Evolutionary conservation across 306 rosid genomes (phyloP).

Genomic region (Quercus dentata): DNA sequence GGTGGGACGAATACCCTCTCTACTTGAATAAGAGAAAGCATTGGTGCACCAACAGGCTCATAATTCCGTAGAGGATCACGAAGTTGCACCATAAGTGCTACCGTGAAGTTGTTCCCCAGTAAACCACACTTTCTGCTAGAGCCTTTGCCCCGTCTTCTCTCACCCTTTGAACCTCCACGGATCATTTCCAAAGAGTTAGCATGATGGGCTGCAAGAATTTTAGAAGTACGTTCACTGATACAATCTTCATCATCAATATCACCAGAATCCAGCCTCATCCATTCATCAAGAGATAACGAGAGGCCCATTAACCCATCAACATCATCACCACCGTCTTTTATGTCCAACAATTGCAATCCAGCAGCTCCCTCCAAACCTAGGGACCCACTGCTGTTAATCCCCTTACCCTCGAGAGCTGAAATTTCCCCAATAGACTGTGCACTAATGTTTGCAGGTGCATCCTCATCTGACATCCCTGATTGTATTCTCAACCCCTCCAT

Average conservation of each 20-base stretch:
- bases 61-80: slow-evolving; percentile 82
- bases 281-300: slow-evolving; percentile 84
- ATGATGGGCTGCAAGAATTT: slow-evolving; percentile 88
- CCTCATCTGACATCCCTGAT: slow-evolving; percentile 74
- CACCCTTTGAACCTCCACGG: slow-evolving; percentile 53
- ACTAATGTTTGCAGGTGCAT: slow-evolving; percentile 75
- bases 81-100: slow-evolving; percentile 87
- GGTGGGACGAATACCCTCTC: slow-evolving; percentile 85
- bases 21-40: slow-evolving; percentile 86
- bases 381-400: slow-evolving; percentile 43
- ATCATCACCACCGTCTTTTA: slow-evolving; percentile 40
- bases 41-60: slow-evolving; percentile 86
- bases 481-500: slow-evolving; percentile 92
- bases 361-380: slow-evolving; percentile 78
- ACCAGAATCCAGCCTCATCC: slow-evolving; percentile 91
- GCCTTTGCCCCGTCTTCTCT: slow-evolving; percentile 56
- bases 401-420: slow-evolving; percentile 65
- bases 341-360: slow-evolving; percentile 69
- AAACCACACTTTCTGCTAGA: slow-evolving; percentile 60
- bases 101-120: slow-evolving; percentile 81
- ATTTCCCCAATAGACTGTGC: slow-evolving; percentile 50
- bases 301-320: slow-evolving; percentile 80
- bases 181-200: slow-evolving; percentile 65
- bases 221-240: slow-evolving; percentile 75
- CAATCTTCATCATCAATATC: slow-evolving; percentile 74